phyloP scores from a whole-genome alignment of 768 basidiomycete genomes.

The Mycena vitilis region DNA sequence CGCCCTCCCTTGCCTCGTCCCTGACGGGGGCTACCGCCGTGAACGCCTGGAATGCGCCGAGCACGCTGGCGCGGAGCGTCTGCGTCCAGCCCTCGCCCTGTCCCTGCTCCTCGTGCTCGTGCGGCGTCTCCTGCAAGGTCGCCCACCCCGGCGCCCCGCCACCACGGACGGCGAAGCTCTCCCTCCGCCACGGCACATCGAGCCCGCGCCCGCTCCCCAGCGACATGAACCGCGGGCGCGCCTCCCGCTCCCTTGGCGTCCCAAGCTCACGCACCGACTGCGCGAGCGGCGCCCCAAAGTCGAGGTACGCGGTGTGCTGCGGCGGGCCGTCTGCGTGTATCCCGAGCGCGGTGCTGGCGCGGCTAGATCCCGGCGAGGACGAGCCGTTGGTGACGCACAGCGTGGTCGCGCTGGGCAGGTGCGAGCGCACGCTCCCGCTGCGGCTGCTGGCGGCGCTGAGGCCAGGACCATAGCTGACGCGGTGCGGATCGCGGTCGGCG shows the following conservation, averaged over 20 bases:
- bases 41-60: slow-evolving; percentile 22
- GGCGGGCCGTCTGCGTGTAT: slow-evolving; percentile 23
- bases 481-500: slow-evolving; percentile 37
- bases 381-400: slow-evolving; percentile 62
- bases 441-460: slow-evolving; percentile 24
- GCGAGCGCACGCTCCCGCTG: slow-evolving; percentile 30
- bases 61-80: slow-evolving; percentile 28
- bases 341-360: slow-evolving; percentile 40
- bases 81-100: slow-evolving; percentile 27
- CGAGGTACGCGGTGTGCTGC: slow-evolving; percentile 12
- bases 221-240: slow-evolving; percentile 28
- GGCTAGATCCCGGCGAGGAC: slow-evolving; percentile 46
- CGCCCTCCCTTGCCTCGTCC: neutral
- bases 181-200: slow-evolving; percentile 31
- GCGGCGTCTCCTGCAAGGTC: neutral
- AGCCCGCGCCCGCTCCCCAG: slow-evolving; percentile 21
- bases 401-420: slow-evolving; percentile 42
- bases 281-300: slow-evolving; percentile 7
- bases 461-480: neutral
- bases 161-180: slow-evolving; percentile 21
- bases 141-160: slow-evolving; percentile 19
- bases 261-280: slow-evolving; percentile 8
- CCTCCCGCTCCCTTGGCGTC: slow-evolving; percentile 18
- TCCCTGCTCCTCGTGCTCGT: neutral
- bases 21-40: neutral